Evolutionary conservation across 2,329 filamentous ascomycete genomes (phyloP), one percentile per base, ranked within the genome.

Genomic region (Cercospora sp.): DNA sequence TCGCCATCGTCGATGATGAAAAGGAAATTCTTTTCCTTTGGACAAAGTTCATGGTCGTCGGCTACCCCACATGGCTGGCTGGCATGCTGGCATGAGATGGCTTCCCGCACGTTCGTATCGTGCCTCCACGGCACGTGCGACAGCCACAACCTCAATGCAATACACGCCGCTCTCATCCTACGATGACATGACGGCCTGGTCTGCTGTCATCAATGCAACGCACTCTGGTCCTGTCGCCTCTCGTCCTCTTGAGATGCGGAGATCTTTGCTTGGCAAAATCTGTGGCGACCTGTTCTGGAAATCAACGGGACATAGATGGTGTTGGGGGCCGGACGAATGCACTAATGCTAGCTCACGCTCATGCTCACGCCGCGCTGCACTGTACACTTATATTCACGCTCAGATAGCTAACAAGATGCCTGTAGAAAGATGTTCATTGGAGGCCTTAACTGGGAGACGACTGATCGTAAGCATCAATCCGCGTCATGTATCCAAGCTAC

Each of bases 381-480:
- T 16, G 8, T 26, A 51, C 20, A 31, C 18, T 30, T 42, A 55
- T 20, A 53, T 1, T 31, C 33, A 9, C 20, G 20, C 18, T 51
- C 59, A 61, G 40, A 60, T 61, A 36, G 66, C 76, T 76, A 69
- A 78, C 70, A 71, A 69, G 68, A 73, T 74, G 72, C 68, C 74
- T 75, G 72, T 78, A 99, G 95, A 77, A 99, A 99, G 84, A 99
- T 99, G 95, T 99, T 99, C 76, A 99, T 99, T 81, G 95, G 95
- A 76, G 95, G 95, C 48, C 84, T 99, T 65, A 99, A 99, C 79
- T 99, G 95, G 95, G 95, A 99, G 82, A 99, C 95, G 16, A 98
- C 95, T 65, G 94, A 98, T 83, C 90, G 94, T 98, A 89, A 86
- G 93, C 82, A 40, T 66, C 18, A 30, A 45, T 16, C 20, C 28